Percentiles rank a stretch among this genome's conserved stretches.
Evolutionary conservation across 2,329 filamentous ascomycete species (phyloP).

Genomic region (Madurella fahalii): DNA sequence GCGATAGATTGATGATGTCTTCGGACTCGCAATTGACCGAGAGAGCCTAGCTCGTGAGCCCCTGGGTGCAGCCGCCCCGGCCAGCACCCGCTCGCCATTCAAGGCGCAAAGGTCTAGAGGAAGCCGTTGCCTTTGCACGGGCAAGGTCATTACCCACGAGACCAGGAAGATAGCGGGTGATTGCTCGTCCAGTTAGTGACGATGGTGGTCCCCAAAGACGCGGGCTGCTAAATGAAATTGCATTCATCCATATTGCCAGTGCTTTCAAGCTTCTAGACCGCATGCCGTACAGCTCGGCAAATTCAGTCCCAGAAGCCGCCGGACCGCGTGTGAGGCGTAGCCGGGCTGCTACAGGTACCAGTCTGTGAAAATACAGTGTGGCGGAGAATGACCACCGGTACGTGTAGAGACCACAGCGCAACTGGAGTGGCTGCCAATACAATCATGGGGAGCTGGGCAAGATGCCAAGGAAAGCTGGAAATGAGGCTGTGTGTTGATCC

Average conservation of each 20-base stretch:
- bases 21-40: slow-evolving; percentile 1
- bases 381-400: not conserved
- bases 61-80: not conserved
- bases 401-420: not conserved
- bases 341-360: not conserved
- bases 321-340: not conserved
- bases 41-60: slow-evolving; percentile 17
- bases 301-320: slow-evolving; percentile 3
- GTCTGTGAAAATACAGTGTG: not conserved
- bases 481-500: not conserved
- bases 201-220: not conserved
- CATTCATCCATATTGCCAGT: slow-evolving; percentile 24
- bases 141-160: too few relatives aligned
- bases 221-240: not conserved
- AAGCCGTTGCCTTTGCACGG: too few relatives aligned
- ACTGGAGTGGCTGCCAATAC: not conserved
- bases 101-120: not conserved
- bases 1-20: slow-evolving; percentile 1
- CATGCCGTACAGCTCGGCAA: slow-evolving; percentile 16
- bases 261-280: slow-evolving; percentile 8
- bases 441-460: not conserved
- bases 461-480: not conserved
- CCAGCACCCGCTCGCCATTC: not conserved
- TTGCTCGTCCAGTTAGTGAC: not conserved
- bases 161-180: not conserved